Evolutionary conservation across 768 basidiomycete species (phyloP).

Genomic region (Termitomyces heimii): DNA sequence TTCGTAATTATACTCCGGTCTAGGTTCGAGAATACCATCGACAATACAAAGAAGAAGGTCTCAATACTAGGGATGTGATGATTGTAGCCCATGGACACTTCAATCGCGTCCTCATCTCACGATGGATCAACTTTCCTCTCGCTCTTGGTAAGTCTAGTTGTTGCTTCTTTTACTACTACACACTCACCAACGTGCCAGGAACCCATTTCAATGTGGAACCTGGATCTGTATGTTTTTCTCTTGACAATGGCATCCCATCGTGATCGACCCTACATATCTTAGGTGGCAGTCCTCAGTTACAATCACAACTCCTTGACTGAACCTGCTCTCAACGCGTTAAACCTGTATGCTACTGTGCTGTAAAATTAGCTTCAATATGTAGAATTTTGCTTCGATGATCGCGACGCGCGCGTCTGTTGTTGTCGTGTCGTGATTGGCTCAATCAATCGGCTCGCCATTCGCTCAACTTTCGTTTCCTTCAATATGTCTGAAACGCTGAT

Average conservation of each 20-base stretch:
- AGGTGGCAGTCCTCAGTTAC: slow-evolving; percentile 81
- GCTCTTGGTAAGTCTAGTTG: slow-evolving; percentile 23
- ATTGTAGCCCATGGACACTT: slow-evolving; percentile 91
- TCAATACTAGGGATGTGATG: slow-evolving; percentile 70
- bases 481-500: slow-evolving; percentile 23
- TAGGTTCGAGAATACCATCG: slow-evolving; percentile 73
- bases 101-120: slow-evolving; percentile 69
- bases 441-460: slow-evolving; percentile 5
- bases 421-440: slow-evolving; percentile 22
- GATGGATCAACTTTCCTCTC: slow-evolving; percentile 75
- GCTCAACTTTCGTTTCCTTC: slow-evolving; percentile 5
- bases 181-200: slow-evolving; percentile 29
- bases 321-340: slow-evolving; percentile 71
- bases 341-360: slow-evolving; percentile 46
- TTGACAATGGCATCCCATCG: not conserved
- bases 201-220: slow-evolving; percentile 84
- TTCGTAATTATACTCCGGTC: not conserved
- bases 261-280: slow-evolving; percentile 1
- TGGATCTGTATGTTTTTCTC: slow-evolving; percentile 53
- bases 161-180: slow-evolving; percentile 6
- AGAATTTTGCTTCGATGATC: not conserved
- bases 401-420: slow-evolving; percentile 30
- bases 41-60: slow-evolving; percentile 61
- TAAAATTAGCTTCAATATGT: slow-evolving; percentile 2
- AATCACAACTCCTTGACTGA: slow-evolving; percentile 77